phyloP scores from a whole-genome alignment of 1,139 yeast species.

The Wickerhamiella infanticola region DNA sequence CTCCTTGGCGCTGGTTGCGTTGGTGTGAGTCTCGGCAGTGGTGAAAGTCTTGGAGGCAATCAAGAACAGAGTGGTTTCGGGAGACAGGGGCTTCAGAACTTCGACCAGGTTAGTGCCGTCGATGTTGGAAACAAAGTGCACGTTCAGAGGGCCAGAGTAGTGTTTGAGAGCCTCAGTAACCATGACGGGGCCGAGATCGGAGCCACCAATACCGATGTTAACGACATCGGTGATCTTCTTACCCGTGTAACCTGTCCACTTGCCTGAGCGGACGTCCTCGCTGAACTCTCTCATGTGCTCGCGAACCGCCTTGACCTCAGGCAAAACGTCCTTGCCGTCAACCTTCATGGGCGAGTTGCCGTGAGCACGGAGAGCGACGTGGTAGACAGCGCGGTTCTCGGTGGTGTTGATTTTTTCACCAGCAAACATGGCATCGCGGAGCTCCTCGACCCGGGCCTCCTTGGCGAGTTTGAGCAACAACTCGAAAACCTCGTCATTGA shows the following conservation, averaged over 20 bases:
- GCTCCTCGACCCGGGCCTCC: slow-evolving; percentile 73
- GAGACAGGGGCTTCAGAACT: slow-evolving; percentile 56
- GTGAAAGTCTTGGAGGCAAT: slow-evolving; percentile 97
- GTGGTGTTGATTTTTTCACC: slow-evolving; percentile 93
- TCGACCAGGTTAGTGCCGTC: slow-evolving; percentile 97
- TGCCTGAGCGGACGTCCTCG: slow-evolving; percentile 75
- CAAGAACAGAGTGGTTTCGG: slow-evolving; percentile 87
- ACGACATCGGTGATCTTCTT: slow-evolving; percentile 85
- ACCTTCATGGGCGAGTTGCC: slow-evolving; percentile 68
- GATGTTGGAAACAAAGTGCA: slow-evolving; percentile 91
- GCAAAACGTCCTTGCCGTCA: slow-evolving; percentile 77
- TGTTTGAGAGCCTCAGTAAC: slow-evolving; percentile 95
- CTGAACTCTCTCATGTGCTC: slow-evolving; percentile 94
- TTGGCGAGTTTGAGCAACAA: slow-evolving; percentile 65
- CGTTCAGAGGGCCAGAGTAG: slow-evolving; percentile 61
- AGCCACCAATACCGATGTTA: slow-evolving; percentile 97
- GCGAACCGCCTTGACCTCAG: slow-evolving; percentile 79
- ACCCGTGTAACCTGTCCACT: slow-evolving; percentile 95
- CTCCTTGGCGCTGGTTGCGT: slow-evolving; percentile 84
- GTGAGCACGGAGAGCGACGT: slow-evolving; percentile 90
- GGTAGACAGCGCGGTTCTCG: slow-evolving; percentile 93
- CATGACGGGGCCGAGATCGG: slow-evolving; percentile 98
- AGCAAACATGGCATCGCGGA: slow-evolving; percentile 80
- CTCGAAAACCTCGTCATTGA: slow-evolving; percentile 64
- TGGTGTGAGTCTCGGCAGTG: slow-evolving; percentile 94